Conservation (phyloP, 352 stramenopile species). For the Peronospora destructor region DNA sequence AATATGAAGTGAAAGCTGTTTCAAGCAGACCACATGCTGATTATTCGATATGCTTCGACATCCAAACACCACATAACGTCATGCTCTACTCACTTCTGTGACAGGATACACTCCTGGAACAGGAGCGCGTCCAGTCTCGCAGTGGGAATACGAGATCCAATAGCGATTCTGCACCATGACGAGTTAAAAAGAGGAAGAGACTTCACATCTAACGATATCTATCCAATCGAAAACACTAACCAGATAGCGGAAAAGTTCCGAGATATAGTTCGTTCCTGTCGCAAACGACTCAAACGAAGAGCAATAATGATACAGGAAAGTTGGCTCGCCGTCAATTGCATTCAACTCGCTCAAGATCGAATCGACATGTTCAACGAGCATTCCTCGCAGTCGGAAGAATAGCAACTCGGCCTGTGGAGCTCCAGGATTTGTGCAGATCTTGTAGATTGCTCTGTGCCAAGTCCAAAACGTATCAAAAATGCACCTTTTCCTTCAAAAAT, state of each 20-base stretch:
- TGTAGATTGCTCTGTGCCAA: constrained; percentile 72
- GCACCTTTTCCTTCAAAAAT: background rate
- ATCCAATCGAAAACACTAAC: constrained; percentile 11
- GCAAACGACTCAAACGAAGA: constrained; percentile 62
- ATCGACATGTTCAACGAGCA: constrained; percentile 67
- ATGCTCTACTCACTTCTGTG: constrained; percentile 44
- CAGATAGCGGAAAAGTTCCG: constrained; percentile 79
- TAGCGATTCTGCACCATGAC: constrained; percentile 57
- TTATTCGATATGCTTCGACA: background rate
- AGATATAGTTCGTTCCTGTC: constrained; percentile 73
- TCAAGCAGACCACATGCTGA: constrained; percentile 1
- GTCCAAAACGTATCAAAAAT: background rate
- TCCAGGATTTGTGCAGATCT: constrained; percentile 82
- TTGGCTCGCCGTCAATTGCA: constrained; percentile 47
- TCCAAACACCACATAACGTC: background rate
- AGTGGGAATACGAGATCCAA: constrained; percentile 85
- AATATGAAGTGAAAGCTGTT: constrained; percentile 74
- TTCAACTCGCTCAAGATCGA: constrained; percentile 53
- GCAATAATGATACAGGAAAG: constrained; percentile 68
- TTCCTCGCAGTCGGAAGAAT: constrained; percentile 65
- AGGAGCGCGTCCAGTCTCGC: constrained; percentile 72
- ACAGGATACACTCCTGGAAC: constrained; percentile 79
- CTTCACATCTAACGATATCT: background rate
- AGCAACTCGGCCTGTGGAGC: constrained; percentile 75
- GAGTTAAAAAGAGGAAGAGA: background rate